phyloP scores from a whole-genome alignment of 2,329 filamentous ascomycete species.

The Nemania serpens region DNA sequence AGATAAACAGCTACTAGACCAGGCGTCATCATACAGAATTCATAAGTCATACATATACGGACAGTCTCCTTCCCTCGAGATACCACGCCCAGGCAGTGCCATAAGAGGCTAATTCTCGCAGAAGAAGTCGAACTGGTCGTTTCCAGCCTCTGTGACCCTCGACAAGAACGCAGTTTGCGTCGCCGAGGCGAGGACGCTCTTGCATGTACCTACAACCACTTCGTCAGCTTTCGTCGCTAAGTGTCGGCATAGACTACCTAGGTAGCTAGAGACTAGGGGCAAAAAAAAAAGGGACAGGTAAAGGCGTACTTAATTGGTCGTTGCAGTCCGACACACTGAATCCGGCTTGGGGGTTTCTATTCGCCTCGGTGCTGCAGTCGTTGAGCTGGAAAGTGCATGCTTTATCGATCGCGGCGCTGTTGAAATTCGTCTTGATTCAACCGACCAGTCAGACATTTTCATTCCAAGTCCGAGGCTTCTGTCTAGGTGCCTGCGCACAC shows the following conservation, averaged over 20 bases:
- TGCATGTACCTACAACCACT: slow-evolving; percentile 16
- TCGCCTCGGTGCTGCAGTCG: slow-evolving; percentile 49
- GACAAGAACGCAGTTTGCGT: slow-evolving; percentile 28
- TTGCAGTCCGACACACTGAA: slow-evolving; percentile 53
- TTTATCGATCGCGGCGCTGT: slow-evolving; percentile 46
- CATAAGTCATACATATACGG: background rate
- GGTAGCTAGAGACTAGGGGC: no score
- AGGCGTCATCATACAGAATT: no score
- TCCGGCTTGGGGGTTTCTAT: slow-evolving; percentile 31
- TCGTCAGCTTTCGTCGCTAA: slow-evolving; percentile 5
- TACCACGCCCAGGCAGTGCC: background rate
- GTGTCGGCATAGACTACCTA: no score
- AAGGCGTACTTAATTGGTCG: slow-evolving; percentile 49
- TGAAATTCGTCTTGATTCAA: slow-evolving; percentile 43
- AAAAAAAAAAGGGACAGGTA: no score
- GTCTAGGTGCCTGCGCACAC: no score
- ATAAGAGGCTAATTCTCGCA: slow-evolving; percentile 22
- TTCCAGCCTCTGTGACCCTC: slow-evolving; percentile 7
- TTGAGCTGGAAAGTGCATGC: slow-evolving; percentile 58
- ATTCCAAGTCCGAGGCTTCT: background rate
- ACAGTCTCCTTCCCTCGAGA: background rate
- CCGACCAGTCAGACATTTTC: background rate
- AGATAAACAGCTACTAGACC: no score
- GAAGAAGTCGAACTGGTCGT: slow-evolving; percentile 23
- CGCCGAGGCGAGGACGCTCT: slow-evolving; percentile 11